These are phyloP conservation scores for Linaria vulgaris DNA, from an alignment of 257 asterid genomes.

Conservation along the genomic window DNA sequence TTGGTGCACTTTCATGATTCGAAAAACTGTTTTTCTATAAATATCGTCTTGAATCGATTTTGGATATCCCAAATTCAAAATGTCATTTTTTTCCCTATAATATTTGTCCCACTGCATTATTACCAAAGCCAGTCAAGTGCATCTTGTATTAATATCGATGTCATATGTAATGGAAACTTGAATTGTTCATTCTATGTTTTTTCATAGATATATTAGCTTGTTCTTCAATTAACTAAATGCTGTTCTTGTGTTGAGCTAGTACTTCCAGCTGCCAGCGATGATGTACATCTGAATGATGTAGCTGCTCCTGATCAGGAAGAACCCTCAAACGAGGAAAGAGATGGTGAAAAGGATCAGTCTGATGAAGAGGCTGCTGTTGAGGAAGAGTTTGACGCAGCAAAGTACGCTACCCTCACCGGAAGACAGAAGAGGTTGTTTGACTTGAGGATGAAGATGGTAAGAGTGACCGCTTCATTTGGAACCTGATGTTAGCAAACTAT, in stretches of 20 bases:
- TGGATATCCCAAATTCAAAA: too few relatives aligned
- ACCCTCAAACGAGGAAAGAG: constrained; percentile 35
- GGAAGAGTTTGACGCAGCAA: constrained; percentile 37
- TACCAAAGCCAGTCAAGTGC: neutral
- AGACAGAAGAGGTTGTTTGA: constrained; percentile 73
- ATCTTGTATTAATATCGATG: neutral
- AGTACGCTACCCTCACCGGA: constrained; percentile 59
- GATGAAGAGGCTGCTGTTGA: constrained; percentile 40
- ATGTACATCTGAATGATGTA: constrained; percentile 24
- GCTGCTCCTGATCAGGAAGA: constrained; percentile 35
- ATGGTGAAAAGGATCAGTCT: constrained; percentile 30
- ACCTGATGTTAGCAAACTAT: neutral
- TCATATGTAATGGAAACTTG: neutral
- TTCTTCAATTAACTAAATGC: neutral
- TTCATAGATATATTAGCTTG: neutral
- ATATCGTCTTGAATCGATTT: too few relatives aligned
- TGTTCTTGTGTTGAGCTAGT: constrained; percentile 34
- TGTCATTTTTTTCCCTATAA: too few relatives aligned
- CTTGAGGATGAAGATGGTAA: constrained; percentile 81
- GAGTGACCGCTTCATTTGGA: neutral
- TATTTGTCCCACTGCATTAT: neutral
- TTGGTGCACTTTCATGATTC: too few relatives aligned
- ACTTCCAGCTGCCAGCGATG: constrained; percentile 26
- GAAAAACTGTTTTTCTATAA: too few relatives aligned
- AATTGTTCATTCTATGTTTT: neutral